Percentiles rank a stretch among this genome's conserved stretches.
Conservation (phyloP, 768 basidiomycete genomes). For the Suillus lakei region DNA sequence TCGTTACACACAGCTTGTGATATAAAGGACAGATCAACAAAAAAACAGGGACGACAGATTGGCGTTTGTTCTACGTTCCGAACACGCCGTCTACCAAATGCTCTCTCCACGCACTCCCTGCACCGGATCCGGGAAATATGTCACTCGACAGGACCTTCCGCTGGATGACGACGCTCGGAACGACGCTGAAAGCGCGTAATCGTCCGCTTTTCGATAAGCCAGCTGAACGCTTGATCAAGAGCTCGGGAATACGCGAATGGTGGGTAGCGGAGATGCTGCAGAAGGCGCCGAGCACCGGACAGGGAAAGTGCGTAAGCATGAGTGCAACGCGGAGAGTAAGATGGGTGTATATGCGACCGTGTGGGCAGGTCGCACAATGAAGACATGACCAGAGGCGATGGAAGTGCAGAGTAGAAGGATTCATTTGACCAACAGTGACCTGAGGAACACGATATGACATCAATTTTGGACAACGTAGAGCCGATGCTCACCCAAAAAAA, state of each 20-base stretch:
- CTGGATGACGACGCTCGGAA: conserved; percentile 72
- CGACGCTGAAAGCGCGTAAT: conserved; percentile 64
- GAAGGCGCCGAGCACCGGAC: conserved; percentile 58
- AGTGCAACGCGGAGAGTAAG: conserved; percentile 67
- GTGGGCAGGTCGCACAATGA: background rate
- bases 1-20: background rate
- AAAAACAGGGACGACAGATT: background rate
- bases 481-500: conserved; percentile 62
- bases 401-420: conserved; percentile 46
- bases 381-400: conserved; percentile 16
- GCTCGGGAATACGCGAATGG: conserved; percentile 80
- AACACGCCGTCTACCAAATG: conserved; percentile 53
- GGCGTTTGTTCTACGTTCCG: conserved; percentile 6
- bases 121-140: conserved; percentile 41
- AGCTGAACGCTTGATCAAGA: conserved; percentile 73
- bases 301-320: conserved; percentile 71
- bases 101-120: conserved; percentile 47
- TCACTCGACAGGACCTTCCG: conserved; percentile 63
- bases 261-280: conserved; percentile 61
- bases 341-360: conserved; percentile 51
- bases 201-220: conserved; percentile 64
- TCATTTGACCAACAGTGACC: conserved; percentile 86
- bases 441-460: conserved; percentile 29
- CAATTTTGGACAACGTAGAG: background rate
- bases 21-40: background rate